These are phyloP conservation scores for Papiliotrema flavescens DNA, from an alignment of 1,284 basidiomycete species.

Conservation along the genomic window DNA sequence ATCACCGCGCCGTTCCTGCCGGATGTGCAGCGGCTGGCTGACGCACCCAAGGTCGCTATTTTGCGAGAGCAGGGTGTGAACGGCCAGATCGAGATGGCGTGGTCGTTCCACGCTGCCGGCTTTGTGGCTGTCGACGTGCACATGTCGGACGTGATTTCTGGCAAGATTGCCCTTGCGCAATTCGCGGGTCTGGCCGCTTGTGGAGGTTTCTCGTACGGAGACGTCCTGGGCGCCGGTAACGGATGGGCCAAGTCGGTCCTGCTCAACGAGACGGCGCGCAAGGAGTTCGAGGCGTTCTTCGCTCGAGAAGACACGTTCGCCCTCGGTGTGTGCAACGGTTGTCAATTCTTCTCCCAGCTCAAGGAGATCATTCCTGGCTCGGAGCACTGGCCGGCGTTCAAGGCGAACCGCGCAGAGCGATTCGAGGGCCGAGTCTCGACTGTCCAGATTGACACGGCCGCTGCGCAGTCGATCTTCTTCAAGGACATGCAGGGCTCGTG, in stretches of 20 bases:
- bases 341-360: conserved; percentile 90
- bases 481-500: conserved; percentile 80
- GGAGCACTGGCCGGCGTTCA: conserved; percentile 83
- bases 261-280: conserved; percentile 68
- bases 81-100: conserved; percentile 97
- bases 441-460: conserved; percentile 67
- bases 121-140: conserved; percentile 95
- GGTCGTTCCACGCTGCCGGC: conserved; percentile 89
- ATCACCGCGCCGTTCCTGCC: conserved; percentile 61
- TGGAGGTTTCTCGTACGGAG: conserved; percentile 98
- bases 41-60: conserved; percentile 85
- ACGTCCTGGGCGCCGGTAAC: conserved; percentile 94
- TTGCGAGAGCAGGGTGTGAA: conserved; percentile 98
- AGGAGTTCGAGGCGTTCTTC: conserved; percentile 81
- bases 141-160: conserved; percentile 92
- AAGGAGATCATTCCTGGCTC: conserved; percentile 84
- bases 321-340: conserved; percentile 96
- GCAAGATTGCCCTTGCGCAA: conserved; percentile 58
- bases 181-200: conserved; percentile 93
- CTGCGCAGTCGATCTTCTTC: conserved; percentile 72
- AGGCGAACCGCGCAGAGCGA: conserved; percentile 79
- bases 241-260: conserved; percentile 96
- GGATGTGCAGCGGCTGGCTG: conserved; percentile 32
- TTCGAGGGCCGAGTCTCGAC: conserved; percentile 85
- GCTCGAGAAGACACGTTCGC: conserved; percentile 74